Base-by-base conservation (phyloP, 1,284 basidiomycete species). In the Trametes sp. region DNA sequence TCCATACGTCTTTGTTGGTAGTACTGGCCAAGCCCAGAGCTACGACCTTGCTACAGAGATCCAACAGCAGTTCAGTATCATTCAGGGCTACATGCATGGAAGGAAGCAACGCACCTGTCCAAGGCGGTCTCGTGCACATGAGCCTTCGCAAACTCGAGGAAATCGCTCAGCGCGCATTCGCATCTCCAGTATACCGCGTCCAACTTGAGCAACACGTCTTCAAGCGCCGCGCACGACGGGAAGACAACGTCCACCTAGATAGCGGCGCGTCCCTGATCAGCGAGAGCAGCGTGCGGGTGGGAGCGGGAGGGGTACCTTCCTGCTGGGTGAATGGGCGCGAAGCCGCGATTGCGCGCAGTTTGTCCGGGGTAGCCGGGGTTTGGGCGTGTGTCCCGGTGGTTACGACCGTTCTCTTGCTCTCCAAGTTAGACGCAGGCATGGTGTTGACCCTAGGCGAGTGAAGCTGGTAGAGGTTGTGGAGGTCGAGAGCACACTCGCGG, bases 221-320 rank as follows among this genome's bases (percentile, higher is more conserved):
- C 76, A 21, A 81, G 75, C 1, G 65, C 67, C 23, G 68, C 62
- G 33, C 76, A 71, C 4, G 81, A 77, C 4, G 86, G 80, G 54
- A 87, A 81, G 21, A 87, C 72, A 33, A 88, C 57, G 69, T 89
- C 87, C 60, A 89, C 72, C 87, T 89, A 68, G 14, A 53, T 1
- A 21, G 8, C 19, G 38, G n/a, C 4, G 21, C 31, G 19, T 14
- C 5, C 13, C 13, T 23, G 16, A 21, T 59, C 31, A 44, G 54
- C 11, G 14, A 35, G 14, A 11, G 41, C 14, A 16, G 10, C 10
- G 9, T 8, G 13, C 19, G n/a, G n/a, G 13, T 14, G 24, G 14
- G 26, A n/a, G 24, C 6, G 24, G 19, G 38, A 21, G 24, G 23
- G 38, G 35, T 26, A 66, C 65, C 57, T 62, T 59, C 65, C 65